phyloP scores from a whole-genome alignment of 2,329 filamentous ascomycete species.

The Bipolaris oryzae region DNA sequence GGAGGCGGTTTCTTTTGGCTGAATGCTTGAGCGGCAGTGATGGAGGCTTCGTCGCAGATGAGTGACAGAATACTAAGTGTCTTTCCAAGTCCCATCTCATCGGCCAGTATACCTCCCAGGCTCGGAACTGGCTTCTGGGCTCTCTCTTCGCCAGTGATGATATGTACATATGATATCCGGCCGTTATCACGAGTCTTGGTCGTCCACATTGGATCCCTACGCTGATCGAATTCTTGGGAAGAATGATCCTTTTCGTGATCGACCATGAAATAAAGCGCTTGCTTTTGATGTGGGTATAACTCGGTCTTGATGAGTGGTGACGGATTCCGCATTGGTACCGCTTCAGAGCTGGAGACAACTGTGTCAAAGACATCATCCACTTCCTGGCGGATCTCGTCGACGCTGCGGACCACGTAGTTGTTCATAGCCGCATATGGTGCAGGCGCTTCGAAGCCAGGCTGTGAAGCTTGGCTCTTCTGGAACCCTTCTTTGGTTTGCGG shows the following conservation, averaged over 20 bases:
- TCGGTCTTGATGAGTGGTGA: conserved; percentile 66
- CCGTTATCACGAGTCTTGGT: conserved; percentile 62
- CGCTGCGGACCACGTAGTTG: conserved; percentile 42
- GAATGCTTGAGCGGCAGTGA: conserved; percentile 68
- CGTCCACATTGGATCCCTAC: conserved; percentile 79
- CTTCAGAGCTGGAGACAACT: conserved; percentile 71
- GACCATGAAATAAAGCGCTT: conserved; percentile 86
- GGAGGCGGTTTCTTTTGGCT: conserved; percentile 57
- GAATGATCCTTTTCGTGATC: conserved; percentile 72
- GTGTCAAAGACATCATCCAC: conserved; percentile 88
- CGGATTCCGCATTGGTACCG: conserved; percentile 75
- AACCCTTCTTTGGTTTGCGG: conserved; percentile 61
- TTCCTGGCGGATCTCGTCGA: conserved; percentile 85
- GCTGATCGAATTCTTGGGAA: conserved; percentile 66
- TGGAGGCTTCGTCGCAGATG: conserved; percentile 63
- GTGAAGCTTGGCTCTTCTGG: conserved; percentile 20
- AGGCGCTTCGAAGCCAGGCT: conserved; percentile 21
- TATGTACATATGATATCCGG: conserved; percentile 73
- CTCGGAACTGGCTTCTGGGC: conserved; percentile 43
- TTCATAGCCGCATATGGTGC: conserved; percentile 11
- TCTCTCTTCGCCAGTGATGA: conserved; percentile 71
- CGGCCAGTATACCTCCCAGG: conserved; percentile 56
- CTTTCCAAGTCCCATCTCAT: conserved; percentile 60
- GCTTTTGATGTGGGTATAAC: conserved; percentile 84
- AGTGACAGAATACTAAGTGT: conserved; percentile 81